Evolutionary conservation across 352 stramenopile species (phyloP).

Genomic region (Thraustotheca clavata): DNA sequence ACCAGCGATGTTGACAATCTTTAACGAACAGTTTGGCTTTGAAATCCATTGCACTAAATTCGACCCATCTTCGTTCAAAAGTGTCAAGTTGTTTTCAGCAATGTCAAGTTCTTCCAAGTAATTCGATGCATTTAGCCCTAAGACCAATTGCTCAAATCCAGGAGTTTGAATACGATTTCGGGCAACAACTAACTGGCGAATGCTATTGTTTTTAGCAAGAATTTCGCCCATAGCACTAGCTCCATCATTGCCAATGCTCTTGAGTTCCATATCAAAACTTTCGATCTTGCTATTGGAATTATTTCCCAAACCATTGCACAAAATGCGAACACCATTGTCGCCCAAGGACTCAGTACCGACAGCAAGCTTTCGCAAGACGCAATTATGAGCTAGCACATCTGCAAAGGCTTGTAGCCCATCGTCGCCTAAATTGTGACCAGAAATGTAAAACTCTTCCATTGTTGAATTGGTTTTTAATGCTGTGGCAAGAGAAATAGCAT

Average conservation of each 20-base stretch:
- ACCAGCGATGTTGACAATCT: slow-evolving; percentile 40
- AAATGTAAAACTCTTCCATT: slow-evolving; percentile 72
- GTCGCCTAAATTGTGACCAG: slow-evolving; percentile 46
- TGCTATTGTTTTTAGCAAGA: slow-evolving; percentile 34
- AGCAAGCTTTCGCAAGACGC: slow-evolving; percentile 54
- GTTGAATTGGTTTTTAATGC: slow-evolving; percentile 46
- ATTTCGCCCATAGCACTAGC: slow-evolving; percentile 40
- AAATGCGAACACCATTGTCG: slow-evolving; percentile 34
- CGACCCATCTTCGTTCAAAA: neutral
- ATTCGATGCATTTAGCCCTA: slow-evolving; percentile 26
- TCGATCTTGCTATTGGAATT: slow-evolving; percentile 47
- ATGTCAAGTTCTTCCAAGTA: neutral
- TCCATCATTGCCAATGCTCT: slow-evolving; percentile 41
- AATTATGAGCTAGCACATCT: slow-evolving; percentile 54
- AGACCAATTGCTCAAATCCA: slow-evolving; percentile 32
- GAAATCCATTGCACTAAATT: neutral
- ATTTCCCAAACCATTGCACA: slow-evolving; percentile 40
- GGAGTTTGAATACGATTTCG: slow-evolving; percentile 49
- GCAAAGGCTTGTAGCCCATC: slow-evolving; percentile 45
- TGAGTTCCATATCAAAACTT: slow-evolving; percentile 68
- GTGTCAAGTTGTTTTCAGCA: slow-evolving; percentile 6
- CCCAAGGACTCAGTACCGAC: slow-evolving; percentile 51
- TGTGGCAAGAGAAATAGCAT: slow-evolving; percentile 39
- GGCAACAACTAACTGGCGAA: slow-evolving; percentile 46
- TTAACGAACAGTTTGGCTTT: slow-evolving; percentile 36